Evolutionary conservation across 768 basidiomycete species (phyloP), one percentile per base, ranked within the genome.

Genomic region (Bullera alba): DNA sequence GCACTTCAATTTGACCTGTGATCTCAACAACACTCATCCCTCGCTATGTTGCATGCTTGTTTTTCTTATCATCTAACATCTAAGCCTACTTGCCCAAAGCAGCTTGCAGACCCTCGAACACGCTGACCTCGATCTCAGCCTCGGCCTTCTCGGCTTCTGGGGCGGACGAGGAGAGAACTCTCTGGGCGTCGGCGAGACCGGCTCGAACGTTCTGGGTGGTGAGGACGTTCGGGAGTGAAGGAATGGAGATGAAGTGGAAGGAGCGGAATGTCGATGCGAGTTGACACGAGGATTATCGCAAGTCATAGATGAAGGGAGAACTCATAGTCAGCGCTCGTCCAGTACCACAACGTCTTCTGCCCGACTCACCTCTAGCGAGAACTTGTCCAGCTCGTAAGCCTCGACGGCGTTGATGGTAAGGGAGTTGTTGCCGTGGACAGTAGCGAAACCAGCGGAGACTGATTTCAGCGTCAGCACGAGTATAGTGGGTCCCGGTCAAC

Each of bases 381-480:
- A 93, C 34, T 83, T 78, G 49, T 92, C 90, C 32, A 97, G 77
- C 19, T 89, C 83, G 50, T 91, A 92, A 53, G 87, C 95, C 78
- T 99, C 95, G 39, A 99, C 84, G 51, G 85, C 90, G 76, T 97
- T 99, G 72, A 99, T 86, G 34, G 95, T 97, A 54, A 97, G 77
- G 60, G 81, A 84, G 80, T 96, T 99, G 76, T 92, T 90, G 29
- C 90, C 89, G 75, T 99, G 95, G 34, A 99, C 87, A 52, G 87
- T 96, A 46, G 95, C 92, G 73, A 99, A 96, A 47, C 95, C 95
- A 51, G 89, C 85, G 47, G 92, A 95, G 28, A 87, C 95, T 99
- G 62, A 6, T 22, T n/a, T n/a, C 48, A 17, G 27, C 22, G 10
- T 8, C 14, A 35, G 27, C 22, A 19, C 19, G 32, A 22, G 39